phyloP scores from a whole-genome alignment of 2,329 filamentous ascomycete genomes.

The Talaromyces sp. region DNA sequence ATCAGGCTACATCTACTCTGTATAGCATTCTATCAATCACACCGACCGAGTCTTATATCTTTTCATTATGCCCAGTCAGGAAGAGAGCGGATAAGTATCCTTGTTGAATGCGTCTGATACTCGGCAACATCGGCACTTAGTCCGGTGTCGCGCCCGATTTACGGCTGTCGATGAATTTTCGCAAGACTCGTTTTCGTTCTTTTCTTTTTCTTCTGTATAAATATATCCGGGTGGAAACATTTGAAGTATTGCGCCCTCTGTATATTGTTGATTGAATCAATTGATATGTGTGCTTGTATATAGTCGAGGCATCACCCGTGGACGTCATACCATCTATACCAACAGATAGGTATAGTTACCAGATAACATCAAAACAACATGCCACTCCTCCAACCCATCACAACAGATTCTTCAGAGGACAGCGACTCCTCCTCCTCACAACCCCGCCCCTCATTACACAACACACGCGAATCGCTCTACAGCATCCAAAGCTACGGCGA shows the following conservation, averaged over 20 bases:
- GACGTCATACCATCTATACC: neutral
- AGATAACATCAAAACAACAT: conserved; percentile 1
- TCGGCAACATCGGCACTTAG: conserved; percentile 4
- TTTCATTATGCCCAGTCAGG: no score
- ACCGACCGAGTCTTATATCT: no score
- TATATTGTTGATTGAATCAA: neutral
- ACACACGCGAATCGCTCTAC: neutral
- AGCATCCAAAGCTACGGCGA: conserved; percentile 6
- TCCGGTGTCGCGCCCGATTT: conserved; percentile 2
- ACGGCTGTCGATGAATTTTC: neutral
- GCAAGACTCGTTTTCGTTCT: neutral
- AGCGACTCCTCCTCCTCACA: neutral
- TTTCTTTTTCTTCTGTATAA: neutral
- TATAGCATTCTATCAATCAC: no score
- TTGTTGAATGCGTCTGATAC: neutral
- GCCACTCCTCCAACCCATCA: conserved; percentile 11
- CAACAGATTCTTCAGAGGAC: neutral
- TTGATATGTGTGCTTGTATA: neutral
- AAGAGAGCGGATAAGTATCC: neutral
- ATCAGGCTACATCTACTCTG: no score
- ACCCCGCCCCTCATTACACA: neutral
- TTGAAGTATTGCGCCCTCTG: neutral
- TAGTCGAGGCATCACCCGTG: neutral
- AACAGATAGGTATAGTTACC: no score
- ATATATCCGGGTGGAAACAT: neutral